Conservation (phyloP, 768 basidiomycete species). For the Candolleomyces eurysporus region DNA sequence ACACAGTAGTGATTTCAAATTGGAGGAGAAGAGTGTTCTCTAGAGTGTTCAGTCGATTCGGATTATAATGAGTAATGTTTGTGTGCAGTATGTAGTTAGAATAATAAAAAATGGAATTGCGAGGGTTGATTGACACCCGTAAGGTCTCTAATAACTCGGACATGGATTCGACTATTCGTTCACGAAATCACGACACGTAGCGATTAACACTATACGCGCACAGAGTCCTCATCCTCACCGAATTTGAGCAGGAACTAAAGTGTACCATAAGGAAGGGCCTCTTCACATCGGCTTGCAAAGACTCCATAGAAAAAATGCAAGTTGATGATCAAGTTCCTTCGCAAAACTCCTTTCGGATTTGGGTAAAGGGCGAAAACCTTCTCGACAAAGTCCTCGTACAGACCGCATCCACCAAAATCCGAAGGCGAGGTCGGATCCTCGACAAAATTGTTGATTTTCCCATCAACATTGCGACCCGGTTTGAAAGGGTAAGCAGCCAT, state of each 20-base stretch:
- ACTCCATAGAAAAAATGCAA: slow-evolving; percentile 6
- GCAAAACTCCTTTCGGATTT: slow-evolving; percentile 13
- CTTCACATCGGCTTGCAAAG: slow-evolving; percentile 1
- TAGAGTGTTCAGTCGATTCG: too few species aligned
- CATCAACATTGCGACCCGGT: slow-evolving; percentile 11
- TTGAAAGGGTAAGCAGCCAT: slow-evolving; percentile 7
- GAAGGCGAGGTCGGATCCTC: slow-evolving; percentile 8
- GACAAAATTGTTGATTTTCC: slow-evolving; percentile 13
- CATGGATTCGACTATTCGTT: too few species aligned
- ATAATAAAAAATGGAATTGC: too few species aligned
- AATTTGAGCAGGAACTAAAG: neutral
- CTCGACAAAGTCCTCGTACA: slow-evolving; percentile 14
- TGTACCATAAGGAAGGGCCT: slow-evolving; percentile 12
- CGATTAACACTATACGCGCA: too few species aligned
- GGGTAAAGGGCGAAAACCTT: slow-evolving; percentile 14
- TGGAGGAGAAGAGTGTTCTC: too few species aligned
- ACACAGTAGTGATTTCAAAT: too few species aligned
- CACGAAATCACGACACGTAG: too few species aligned
- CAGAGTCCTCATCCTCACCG: too few species aligned
- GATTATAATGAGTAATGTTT: too few species aligned
- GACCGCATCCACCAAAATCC: slow-evolving; percentile 6
- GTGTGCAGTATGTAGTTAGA: too few species aligned
- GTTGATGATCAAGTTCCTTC: slow-evolving; percentile 12
- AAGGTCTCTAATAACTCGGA: too few species aligned
- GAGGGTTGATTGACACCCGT: too few species aligned